Evolutionary conservation across 306 rosid species (phyloP), one percentile per base, ranked within the genome.

Genomic region (Luffa aegyptiaca): DNA sequence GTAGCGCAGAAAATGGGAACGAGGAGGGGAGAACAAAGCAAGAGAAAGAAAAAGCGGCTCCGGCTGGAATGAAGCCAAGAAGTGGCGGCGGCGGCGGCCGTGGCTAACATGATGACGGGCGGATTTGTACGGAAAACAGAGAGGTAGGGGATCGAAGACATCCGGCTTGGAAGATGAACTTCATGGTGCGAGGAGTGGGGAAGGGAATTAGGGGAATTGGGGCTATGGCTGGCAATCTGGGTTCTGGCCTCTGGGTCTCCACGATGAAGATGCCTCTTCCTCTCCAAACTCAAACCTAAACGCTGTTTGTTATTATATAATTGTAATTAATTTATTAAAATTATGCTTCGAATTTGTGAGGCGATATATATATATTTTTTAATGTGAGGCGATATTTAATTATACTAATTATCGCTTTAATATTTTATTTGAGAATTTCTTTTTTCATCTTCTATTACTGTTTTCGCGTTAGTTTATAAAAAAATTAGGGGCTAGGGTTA

Each of bases 11-110:
- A 52, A 17, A 78, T 6, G 36, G 81, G 81, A 8, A 78, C 4
- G 16, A 78, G 46, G 41, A 78, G 35, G 16, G 81, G 81, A 2
- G 81, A 78, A 51, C 81, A 78, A 51, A 78, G 57, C 72, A 78
- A 46, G 73, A 78, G 44, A 45, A 42, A 21, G 42, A 78, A 57
- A 17, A 20, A 61, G 45, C 81, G 81, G 72, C 44, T 45, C 36
- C 81, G 73, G 59, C 81, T 44, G 42, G 81, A 62, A 65, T 41
- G 59, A 39, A 78, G 73, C 81, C 81, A 61, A 48, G 44, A 62
- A 18, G 57, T 14, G 31, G 72, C 58, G 26, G 81, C 58, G 12
- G 70, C 68, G 0, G 51, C 76, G 53, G 76, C 36, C 57, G 76
- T 71, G 81, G 72, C 72, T 62, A 78, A 35, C 81, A 78, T 78